A percentile compares a stretch with the other conserved stretches of the same genome.
Conservation (phyloP, 208 protist genomes). For the Crithidia fasciculata region DNA sequence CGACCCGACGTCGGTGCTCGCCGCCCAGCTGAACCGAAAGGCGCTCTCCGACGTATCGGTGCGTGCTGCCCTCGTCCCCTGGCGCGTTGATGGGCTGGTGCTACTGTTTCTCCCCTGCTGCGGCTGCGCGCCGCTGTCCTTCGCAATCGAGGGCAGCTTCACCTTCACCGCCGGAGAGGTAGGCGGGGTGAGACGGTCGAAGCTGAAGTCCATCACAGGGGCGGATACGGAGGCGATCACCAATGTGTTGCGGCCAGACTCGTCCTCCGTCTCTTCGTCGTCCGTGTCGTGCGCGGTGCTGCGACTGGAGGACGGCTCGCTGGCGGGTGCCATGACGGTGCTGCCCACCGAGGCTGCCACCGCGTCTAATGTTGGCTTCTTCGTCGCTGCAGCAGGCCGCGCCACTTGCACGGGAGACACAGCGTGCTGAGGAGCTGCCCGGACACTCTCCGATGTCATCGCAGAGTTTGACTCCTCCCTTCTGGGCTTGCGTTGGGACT, state of each 20-base stretch:
- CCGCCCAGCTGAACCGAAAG: conserved; percentile 2
- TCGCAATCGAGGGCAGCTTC: neutral
- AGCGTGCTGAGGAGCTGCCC: neutral
- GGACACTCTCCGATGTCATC: neutral
- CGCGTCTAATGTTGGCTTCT: too few species aligned
- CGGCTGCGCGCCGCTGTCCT: too few species aligned
- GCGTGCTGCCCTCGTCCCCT: neutral
- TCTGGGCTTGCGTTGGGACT: conserved; percentile 6
- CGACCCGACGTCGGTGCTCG: neutral
- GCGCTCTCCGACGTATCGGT: neutral
- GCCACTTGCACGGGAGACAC: neutral
- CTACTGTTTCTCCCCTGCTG: too few species aligned
- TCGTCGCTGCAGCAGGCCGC: neutral
- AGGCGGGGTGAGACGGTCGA: conserved; percentile 7
- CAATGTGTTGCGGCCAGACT: neutral
- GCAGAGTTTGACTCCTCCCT: neutral
- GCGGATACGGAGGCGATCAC: neutral
- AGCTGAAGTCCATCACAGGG: conserved; percentile 9
- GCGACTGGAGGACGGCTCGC: neutral
- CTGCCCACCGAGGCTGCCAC: neutral
- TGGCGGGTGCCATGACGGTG: neutral
- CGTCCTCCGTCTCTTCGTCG: neutral
- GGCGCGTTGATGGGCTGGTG: too few species aligned
- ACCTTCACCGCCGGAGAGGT: neutral
- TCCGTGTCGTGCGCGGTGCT: neutral